Base-by-base conservation (phyloP, 805 yeast species). In the Starmerella cellae region DNA sequence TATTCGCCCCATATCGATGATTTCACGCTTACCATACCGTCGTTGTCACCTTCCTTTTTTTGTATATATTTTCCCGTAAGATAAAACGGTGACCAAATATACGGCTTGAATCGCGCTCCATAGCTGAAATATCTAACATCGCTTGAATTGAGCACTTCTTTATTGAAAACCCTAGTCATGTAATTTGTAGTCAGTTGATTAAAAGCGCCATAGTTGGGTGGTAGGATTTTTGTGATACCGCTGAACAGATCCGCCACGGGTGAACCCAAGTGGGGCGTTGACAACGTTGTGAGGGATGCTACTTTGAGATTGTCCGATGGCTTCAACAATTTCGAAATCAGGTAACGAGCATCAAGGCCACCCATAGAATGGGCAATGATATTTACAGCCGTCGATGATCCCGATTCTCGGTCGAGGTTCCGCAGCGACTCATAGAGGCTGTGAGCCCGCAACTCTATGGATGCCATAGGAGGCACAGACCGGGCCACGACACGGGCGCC, bases 361-460 rank as follows among this genome's bases (percentile, higher is more conserved):
- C 96, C 96, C 95, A 85, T 84, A 0, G 95, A 83, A 57, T 85
- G 96, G 5, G 91, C 91, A 21, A 85, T 67, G 35, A 85, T 58
- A 55, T 87, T 87, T 14, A 85, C 68, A 45, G 74, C 75, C 9
- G 35, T 17, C 16, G 20, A 22, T 21, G 17, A 5, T 9, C 11
- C n/a, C 38, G 24, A 18, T 37, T 22, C n/a, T 41, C 35, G 27
- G 32, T 29, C 13, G 18, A 22, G 28, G 26, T 64, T 21, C 60
- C 57, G 51, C 4, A 85, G 70, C 50, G 70, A 75, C 1, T 57
- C 54, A 53, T 79, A 70, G 44, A 87, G 61, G 11, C 62, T 63
- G 6, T 50, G 46, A 0, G 95, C 91, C 44, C 96, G 61, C 13
- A 73, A 74, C 50, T 74, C 71, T 28, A 87, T 81, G 5, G 77